These are phyloP conservation scores for Chlorella sorokiniana DNA, from an alignment of 139 green algal genomes.

Conservation along the genomic window DNA sequence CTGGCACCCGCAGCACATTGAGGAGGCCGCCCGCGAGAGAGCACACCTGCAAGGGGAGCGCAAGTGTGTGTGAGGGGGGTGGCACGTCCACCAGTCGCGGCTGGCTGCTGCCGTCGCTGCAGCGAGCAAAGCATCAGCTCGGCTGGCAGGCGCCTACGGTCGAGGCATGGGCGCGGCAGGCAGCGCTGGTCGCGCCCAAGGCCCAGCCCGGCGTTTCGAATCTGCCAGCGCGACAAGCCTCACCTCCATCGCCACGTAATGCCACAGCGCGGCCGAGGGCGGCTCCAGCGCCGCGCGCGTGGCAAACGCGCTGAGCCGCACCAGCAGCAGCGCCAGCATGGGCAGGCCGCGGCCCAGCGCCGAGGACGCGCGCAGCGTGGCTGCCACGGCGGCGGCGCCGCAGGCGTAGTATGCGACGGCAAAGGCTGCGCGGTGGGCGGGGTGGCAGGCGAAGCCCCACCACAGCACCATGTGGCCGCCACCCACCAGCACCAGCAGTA, in stretches of 20 bases:
- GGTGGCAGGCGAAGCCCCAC: conserved; percentile 50
- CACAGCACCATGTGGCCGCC: conserved; percentile 31
- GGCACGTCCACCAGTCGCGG: too few relatives aligned
- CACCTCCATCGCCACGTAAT: conserved; percentile 47
- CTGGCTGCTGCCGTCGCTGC: too few relatives aligned
- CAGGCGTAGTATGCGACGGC: conserved; percentile 26
- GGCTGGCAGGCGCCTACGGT: too few relatives aligned
- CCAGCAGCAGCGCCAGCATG: conserved; percentile 43
- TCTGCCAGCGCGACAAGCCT: background rate
- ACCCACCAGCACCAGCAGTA: conserved; percentile 51
- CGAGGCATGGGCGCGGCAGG: too few relatives aligned
- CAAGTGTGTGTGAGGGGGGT: background rate
- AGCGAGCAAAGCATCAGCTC: too few relatives aligned
- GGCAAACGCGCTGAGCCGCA: conserved; percentile 20
- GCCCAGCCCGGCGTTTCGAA: too few relatives aligned
- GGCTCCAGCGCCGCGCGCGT: conserved; percentile 17
- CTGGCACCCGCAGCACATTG: conserved; percentile 49
- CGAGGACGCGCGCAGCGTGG: conserved; percentile 22
- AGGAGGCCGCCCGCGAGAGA: conserved; percentile 43
- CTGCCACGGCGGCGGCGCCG: conserved; percentile 15
- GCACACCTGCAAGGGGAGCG: conserved; percentile 28
- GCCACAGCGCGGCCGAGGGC: conserved; percentile 8
- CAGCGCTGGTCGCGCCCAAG: too few relatives aligned
- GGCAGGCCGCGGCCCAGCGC: conserved; percentile 17
- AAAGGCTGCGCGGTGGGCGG: background rate